Percentiles rank a stretch among this genome's conserved stretches.
These are phyloP conservation scores for Zea luxurians DNA, from an alignment of 176 grass and related monocot species.

Conservation along the genomic window DNA sequence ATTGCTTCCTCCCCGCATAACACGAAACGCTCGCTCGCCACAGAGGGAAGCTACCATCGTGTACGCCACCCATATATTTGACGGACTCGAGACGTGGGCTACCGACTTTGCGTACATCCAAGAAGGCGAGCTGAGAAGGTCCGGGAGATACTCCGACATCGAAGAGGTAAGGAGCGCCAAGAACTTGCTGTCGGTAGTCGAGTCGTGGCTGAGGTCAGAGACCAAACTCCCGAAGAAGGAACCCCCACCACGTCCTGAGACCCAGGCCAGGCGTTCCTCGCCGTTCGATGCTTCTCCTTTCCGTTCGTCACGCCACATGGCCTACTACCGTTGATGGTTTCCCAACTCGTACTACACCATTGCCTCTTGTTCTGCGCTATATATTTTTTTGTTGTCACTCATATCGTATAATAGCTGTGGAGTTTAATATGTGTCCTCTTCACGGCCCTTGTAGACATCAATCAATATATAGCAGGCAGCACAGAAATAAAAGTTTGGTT, in stretches of 20 bases:
- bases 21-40: neutral
- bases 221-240: constrained; percentile 73
- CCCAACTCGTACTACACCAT: neutral
- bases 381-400: neutral
- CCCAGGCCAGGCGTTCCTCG: constrained; percentile 48
- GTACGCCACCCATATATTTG: constrained; percentile 92
- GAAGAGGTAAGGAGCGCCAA: constrained; percentile 66
- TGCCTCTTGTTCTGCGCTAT: neutral
- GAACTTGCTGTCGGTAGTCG: constrained; percentile 80
- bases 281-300: constrained; percentile 84
- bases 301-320: constrained; percentile 91
- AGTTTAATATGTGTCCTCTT: neutral
- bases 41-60: constrained; percentile 93
- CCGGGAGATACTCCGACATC: constrained; percentile 48
- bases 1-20: constrained; percentile 18
- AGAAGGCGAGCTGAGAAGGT: constrained; percentile 77
- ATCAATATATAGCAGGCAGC: neutral
- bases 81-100: constrained; percentile 81
- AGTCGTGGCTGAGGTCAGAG: constrained; percentile 81
- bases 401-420: neutral
- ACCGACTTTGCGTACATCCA: constrained; percentile 84
- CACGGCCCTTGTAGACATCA: constrained; percentile 13
- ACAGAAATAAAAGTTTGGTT: neutral
- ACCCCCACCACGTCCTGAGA: constrained; percentile 13
- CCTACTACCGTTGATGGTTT: constrained; percentile 77